Evolutionary conservation across 352 stramenopile species (phyloP), one percentile per base, ranked within the genome.

Genomic region (Globisporangium yorkense): DNA sequence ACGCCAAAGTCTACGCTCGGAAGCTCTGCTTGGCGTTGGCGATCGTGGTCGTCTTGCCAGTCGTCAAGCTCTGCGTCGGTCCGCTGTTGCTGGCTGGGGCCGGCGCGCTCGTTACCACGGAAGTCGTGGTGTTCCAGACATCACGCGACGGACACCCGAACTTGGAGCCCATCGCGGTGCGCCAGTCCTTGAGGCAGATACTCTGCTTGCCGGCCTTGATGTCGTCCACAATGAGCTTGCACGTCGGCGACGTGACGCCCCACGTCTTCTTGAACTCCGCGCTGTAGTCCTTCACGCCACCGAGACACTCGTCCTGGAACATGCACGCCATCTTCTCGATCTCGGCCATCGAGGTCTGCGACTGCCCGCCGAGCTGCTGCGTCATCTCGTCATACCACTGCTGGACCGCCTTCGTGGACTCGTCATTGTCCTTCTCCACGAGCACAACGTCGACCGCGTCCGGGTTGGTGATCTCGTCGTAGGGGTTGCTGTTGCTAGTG

Each of bases 251-350:
- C 5, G 67, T 64, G 1, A 65, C 71, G 12, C 65, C 57, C 74
- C 72, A 84, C 13, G 65, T 70, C 0, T 55, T 59, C 57, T 83
- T 83, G 59, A 84, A 84, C 47, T 68, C 63, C 1, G 54, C 51
- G 0, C 63, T 59, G 58, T 83, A 87, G 40, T 83, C 72, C 0
- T 56, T 49, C 0, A 67, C 66, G 16, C 74, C 74, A 15, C 74
- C 74, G 1, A 84, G 63, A 52, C 76, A 87, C 37, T 80, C 62
- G 29, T 80, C 61, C 48, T 84, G 63, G 46, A 76, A 77, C 70
- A 83, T 68, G 39, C 75, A 81, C 50, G 66, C 33, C 64, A 84
- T 80, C 51, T 67, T 68, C 58, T 87, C 76, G 24, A 87, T 62
- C 50, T 87, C 74, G 5, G 62, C 71, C 39, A 71, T 75, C 39